These are phyloP conservation scores for Marvania coccoides DNA, from an alignment of 139 green algal species.

Conservation along the genomic window DNA sequence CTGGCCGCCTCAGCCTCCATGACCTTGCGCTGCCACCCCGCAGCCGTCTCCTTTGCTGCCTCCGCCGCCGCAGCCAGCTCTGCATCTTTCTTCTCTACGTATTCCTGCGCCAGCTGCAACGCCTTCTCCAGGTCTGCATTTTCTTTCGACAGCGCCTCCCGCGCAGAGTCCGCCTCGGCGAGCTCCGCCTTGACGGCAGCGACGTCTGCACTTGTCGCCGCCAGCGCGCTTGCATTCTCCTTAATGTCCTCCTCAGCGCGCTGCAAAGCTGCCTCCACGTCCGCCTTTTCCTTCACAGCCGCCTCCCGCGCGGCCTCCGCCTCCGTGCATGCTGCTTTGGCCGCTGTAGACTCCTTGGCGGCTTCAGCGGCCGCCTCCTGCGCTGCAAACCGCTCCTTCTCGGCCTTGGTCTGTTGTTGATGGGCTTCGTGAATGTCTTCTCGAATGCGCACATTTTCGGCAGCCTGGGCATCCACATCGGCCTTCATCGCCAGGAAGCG, in stretches of 20 bases:
- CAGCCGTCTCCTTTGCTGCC: too few relatives aligned
- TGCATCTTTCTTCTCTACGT: too few relatives aligned
- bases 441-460: not conserved
- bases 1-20: too few relatives aligned
- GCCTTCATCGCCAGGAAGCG: not conserved
- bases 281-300: not conserved
- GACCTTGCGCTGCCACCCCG: too few relatives aligned
- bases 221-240: not conserved
- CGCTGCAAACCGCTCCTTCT: not conserved
- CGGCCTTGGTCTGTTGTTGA: conserved; percentile 5
- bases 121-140: too few relatives aligned
- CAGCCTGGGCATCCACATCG: not conserved
- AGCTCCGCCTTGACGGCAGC: not conserved
- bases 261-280: not conserved
- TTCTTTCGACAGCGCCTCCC: too few relatives aligned
- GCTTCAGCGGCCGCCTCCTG: not conserved
- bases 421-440: not conserved
- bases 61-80: too few relatives aligned
- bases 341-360: not conserved
- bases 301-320: not conserved
- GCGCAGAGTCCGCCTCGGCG: not conserved
- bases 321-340: not conserved
- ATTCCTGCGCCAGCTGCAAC: too few relatives aligned
- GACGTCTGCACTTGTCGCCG: too few relatives aligned
- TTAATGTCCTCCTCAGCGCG: not conserved